Percentiles rank a stretch among this genome's conserved stretches.
These are phyloP conservation scores for Tephrocybe sp. DNA, from an alignment of 768 basidiomycete species.

Conservation along the genomic window DNA sequence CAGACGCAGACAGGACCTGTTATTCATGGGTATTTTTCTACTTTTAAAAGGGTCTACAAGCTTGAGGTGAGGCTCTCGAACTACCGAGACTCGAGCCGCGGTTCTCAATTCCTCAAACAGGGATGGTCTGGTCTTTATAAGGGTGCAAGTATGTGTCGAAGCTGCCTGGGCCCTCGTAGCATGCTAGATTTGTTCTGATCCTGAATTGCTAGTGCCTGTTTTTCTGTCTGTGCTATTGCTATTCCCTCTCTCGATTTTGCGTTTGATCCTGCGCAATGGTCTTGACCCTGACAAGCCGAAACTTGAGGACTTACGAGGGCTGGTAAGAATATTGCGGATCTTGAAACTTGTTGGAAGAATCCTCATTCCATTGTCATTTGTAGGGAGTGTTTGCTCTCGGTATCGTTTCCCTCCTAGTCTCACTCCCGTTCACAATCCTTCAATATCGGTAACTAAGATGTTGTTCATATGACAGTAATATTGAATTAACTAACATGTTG, in stretches of 20 bases:
- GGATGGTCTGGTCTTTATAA: conserved; percentile 77
- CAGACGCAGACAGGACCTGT: conserved; percentile 72
- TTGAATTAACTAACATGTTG: conserved; percentile 3
- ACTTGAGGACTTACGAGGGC: background rate
- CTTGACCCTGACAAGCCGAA: background rate
- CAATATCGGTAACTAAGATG: conserved; percentile 12
- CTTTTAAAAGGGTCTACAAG: conserved; percentile 65
- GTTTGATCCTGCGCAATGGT: conserved; percentile 2
- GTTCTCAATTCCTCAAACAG: conserved; percentile 28
- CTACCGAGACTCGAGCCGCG: too few species aligned
- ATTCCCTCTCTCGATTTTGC: background rate
- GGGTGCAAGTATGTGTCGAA: conserved; percentile 50
- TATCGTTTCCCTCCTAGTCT: background rate
- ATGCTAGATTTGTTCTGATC: background rate
- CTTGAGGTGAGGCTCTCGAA: conserved; percentile 53
- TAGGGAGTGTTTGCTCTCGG: conserved; percentile 1
- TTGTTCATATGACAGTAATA: background rate
- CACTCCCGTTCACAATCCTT: conserved; percentile 8
- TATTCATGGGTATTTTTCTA: conserved; percentile 67
- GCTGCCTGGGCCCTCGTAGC: too few species aligned
- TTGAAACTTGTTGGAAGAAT: too few species aligned
- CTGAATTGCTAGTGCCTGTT: conserved; percentile 3
- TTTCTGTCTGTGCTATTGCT: background rate
- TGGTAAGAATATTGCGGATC: too few species aligned
- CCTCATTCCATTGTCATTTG: too few species aligned